Conservation (phyloP, 2,329 filamentous ascomycete species). For the Exophiala dermatitidis region DNA sequence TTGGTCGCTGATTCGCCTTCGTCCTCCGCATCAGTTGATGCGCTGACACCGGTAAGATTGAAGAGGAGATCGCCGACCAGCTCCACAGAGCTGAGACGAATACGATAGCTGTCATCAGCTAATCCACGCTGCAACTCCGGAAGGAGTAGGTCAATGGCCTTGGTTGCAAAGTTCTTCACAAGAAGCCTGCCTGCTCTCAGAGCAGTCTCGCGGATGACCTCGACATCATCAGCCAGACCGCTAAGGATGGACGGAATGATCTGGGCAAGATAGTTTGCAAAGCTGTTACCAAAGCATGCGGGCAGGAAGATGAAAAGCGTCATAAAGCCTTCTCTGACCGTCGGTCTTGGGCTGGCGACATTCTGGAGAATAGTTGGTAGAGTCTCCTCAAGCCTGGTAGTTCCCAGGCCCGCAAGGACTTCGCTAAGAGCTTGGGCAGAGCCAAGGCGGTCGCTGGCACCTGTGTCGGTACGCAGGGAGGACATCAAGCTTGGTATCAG, state of each 20-base stretch:
- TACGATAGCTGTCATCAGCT: slow-evolving; percentile 95
- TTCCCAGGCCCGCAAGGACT: slow-evolving; percentile 90
- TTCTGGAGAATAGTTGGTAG: slow-evolving; percentile 94
- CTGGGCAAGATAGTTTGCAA: slow-evolving; percentile 86
- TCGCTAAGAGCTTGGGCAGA: slow-evolving; percentile 95
- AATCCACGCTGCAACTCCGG: slow-evolving; percentile 93
- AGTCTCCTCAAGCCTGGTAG: slow-evolving; percentile 85
- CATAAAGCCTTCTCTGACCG: slow-evolving; percentile 97
- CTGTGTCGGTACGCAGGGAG: slow-evolving; percentile 93
- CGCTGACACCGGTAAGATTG: slow-evolving; percentile 91
- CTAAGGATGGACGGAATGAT: slow-evolving; percentile 94
- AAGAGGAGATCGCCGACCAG: slow-evolving; percentile 93
- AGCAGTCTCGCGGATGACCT: slow-evolving; percentile 94
- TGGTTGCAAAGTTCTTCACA: slow-evolving; percentile 96
- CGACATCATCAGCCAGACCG: slow-evolving; percentile 89
- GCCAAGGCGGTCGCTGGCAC: slow-evolving; percentile 89
- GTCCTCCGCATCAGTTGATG: slow-evolving; percentile 65
- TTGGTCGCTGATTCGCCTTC: slow-evolving; percentile 74
- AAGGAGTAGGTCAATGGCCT: slow-evolving; percentile 85
- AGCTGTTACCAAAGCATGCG: slow-evolving; percentile 97
- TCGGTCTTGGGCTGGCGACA: slow-evolving; percentile 79
- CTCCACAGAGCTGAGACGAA: slow-evolving; percentile 96
- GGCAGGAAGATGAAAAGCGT: slow-evolving; percentile 98
- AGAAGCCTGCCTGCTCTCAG: slow-evolving; percentile 85
- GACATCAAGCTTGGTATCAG: slow-evolving; percentile 97